These are phyloP conservation scores for Neoarthrinium moseri DNA, from an alignment of 2,329 filamentous ascomycete species.

Conservation along the genomic window DNA sequence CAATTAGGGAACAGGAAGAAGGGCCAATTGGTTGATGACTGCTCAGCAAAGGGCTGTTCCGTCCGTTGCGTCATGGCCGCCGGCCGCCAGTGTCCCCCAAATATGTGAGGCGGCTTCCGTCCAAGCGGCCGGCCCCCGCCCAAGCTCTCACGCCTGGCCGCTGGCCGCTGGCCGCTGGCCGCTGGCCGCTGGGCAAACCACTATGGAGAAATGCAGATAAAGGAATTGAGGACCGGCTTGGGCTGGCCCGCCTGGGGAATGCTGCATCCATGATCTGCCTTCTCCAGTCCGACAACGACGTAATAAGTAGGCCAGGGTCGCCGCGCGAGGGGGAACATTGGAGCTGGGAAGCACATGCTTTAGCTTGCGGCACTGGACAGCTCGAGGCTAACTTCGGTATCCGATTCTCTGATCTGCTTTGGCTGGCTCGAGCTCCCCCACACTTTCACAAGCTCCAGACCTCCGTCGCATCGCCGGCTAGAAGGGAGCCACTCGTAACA, in stretches of 20 bases:
- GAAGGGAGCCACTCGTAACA: constrained; percentile 3
- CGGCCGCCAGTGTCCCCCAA: neutral
- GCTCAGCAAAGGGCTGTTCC: neutral
- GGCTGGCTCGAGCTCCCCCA: constrained; percentile 27
- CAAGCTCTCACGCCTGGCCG: neutral
- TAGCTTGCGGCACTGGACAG: no score
- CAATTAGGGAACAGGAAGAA: neutral
- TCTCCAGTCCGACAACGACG: constrained; percentile 7
- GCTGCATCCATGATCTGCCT: no score
- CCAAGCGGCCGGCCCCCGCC: constrained; percentile 8
- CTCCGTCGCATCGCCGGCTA: constrained; percentile 9
- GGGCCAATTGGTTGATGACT: neutral
- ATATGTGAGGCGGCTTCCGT: constrained; percentile 2
- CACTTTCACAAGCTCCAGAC: constrained; percentile 29
- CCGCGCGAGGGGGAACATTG: neutral
- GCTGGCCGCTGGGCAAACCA: neutral
- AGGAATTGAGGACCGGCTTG: no score
- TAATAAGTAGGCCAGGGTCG: constrained; percentile 10
- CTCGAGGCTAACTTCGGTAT: neutral
- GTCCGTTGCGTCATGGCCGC: neutral
- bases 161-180: neutral
- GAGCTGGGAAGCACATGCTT: no score
- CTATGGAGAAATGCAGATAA: constrained; percentile 13
- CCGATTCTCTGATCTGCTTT: no score
- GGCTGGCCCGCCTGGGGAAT: constrained; percentile 23